Conservation (phyloP, 78 protist genomes). For the Dictyostelium citrinum region DNA sequence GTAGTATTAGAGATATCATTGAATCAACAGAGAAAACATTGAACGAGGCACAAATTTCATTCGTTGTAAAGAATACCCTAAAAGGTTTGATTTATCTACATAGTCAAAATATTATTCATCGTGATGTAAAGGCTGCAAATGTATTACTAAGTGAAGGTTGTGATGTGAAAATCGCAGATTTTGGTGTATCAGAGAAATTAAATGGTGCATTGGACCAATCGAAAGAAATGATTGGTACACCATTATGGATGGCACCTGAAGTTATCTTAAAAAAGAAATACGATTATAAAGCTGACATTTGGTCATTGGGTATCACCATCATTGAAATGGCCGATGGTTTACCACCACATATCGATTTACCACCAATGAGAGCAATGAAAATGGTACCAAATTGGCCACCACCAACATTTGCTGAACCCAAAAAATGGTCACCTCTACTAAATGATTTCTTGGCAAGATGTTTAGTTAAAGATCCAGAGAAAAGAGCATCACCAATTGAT, state of each 20-base stretch:
- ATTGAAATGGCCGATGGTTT: conserved; percentile 82
- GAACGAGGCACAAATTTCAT: conserved; percentile 76
- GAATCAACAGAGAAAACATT: conserved; percentile 36
- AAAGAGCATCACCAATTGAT: conserved; percentile 45
- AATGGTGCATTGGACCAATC: conserved; percentile 40
- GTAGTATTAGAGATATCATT: conserved; percentile 84
- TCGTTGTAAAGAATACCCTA: conserved; percentile 55
- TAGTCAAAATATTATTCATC: conserved; percentile 58
- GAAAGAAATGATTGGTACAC: conserved; percentile 75
- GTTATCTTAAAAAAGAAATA: conserved; percentile 79
- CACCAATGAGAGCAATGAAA: conserved; percentile 85
- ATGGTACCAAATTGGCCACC: conserved; percentile 83
- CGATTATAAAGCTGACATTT: conserved; percentile 82
- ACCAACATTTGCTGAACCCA: conserved; percentile 63
- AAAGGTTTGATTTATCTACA: conserved; percentile 74
- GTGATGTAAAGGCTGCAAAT: conserved; percentile 90
- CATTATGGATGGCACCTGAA: conserved; percentile 91
- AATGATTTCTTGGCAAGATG: conserved; percentile 76
- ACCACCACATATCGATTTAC: conserved; percentile 84
- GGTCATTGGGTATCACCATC: conserved; percentile 87
- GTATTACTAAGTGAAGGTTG: conserved; percentile 84
- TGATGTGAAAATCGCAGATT: conserved; percentile 93
- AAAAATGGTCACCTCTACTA: conserved; percentile 52
- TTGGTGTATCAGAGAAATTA: conserved; percentile 91
- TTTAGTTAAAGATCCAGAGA: conserved; percentile 77